These are phyloP conservation scores for Gossypium bickii DNA, from an alignment of 345 rosid species.

Conservation along the genomic window DNA sequence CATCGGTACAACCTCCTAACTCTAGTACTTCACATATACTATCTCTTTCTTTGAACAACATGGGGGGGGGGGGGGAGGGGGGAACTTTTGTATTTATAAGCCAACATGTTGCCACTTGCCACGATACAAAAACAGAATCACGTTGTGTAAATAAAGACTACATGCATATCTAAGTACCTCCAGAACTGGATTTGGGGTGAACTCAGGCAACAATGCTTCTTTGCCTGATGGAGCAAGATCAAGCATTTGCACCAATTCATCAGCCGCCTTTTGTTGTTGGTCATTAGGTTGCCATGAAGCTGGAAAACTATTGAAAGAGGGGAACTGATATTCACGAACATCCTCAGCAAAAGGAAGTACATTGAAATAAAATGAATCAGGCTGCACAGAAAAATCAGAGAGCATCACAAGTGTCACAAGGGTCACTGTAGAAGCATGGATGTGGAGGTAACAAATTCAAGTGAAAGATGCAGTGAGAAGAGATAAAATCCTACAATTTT, in stretches of 20 bases:
- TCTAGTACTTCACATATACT: not conserved
- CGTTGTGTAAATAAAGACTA: not conserved
- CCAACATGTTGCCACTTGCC: not conserved
- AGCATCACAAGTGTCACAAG: conserved; percentile 7
- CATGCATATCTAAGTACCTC: conserved; percentile 40
- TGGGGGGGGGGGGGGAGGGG: not conserved
- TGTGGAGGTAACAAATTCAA: not conserved
- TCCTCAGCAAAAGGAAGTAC: conserved; percentile 87
- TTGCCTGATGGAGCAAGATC: conserved; percentile 70
- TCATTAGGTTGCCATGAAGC: conserved; percentile 66
- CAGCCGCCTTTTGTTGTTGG: conserved; percentile 76
- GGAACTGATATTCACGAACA: conserved; percentile 83
- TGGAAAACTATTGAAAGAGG: conserved; percentile 73
- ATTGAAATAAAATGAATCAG: conserved; percentile 87
- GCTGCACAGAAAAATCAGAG: conserved; percentile 43
- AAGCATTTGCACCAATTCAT: conserved; percentile 75
- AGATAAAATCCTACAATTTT: conserved; percentile 47
- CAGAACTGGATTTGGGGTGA: conserved; percentile 83
- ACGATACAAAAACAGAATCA: not conserved
- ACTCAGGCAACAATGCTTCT: conserved; percentile 61
- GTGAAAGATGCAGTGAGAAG: conserved; percentile 1
- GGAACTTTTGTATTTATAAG: not conserved
- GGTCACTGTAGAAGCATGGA: not conserved
- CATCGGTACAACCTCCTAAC: not conserved
- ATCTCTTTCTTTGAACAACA: not conserved